Conservation (phyloP, 208 protist species). For the Trypanosoma avium region DNA sequence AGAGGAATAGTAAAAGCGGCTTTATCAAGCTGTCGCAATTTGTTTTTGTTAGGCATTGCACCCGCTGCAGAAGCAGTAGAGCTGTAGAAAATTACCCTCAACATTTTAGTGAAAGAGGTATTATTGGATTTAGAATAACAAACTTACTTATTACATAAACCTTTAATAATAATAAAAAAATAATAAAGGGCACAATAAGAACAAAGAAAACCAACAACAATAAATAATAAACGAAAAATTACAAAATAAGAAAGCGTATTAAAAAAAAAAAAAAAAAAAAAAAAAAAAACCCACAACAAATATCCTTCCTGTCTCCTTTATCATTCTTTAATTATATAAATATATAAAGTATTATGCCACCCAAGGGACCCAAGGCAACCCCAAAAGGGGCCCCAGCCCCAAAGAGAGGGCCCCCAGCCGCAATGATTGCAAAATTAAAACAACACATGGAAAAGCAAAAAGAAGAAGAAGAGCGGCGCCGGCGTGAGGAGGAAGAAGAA, state of each 20-base stretch:
- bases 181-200: constrained; percentile 7
- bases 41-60: background rate
- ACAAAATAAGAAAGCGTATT: background rate
- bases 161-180: background rate
- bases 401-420: constrained; percentile 73
- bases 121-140: background rate
- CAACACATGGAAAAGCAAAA: constrained; percentile 89
- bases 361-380: constrained; percentile 70
- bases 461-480: constrained; percentile 78
- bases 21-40: background rate
- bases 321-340: background rate
- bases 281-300: background rate
- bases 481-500: constrained; percentile 74
- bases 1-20: background rate
- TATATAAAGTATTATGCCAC: constrained; percentile 62
- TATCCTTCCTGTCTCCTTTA: too few relatives aligned
- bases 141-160: background rate
- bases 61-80: background rate
- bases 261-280: background rate
- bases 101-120: background rate
- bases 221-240: background rate
- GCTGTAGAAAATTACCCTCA: too few relatives aligned
- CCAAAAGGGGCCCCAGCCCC: constrained; percentile 67
- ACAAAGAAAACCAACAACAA: constrained; percentile 3
- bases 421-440: constrained; percentile 90